Percentiles rank a stretch among this genome's conserved stretches.
Evolutionary conservation across 1,284 basidiomycete genomes (phyloP).

Genomic region (Cutaneotrichosporon sp.): DNA sequence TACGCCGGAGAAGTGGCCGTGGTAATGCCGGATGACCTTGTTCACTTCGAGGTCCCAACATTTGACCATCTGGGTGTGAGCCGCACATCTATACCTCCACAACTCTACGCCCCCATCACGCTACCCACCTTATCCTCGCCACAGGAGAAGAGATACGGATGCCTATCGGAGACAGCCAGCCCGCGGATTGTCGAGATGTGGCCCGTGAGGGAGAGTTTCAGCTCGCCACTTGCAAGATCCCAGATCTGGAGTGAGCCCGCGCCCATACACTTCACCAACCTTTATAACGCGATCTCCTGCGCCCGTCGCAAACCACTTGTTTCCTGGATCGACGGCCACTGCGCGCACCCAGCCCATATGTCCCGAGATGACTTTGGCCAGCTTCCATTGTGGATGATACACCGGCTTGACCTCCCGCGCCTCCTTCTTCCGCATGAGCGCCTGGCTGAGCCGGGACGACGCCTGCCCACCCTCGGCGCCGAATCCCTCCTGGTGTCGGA

Average conservation of each 20-base stretch:
- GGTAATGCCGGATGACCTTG: conserved; percentile 97
- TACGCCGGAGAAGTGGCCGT: conserved; percentile 94
- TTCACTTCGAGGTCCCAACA: conserved; percentile 99
- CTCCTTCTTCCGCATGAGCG: conserved; percentile 82
- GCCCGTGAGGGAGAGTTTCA: conserved; percentile 91
- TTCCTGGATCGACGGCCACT: conserved; percentile 92
- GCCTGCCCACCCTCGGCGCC: conserved; percentile 47
- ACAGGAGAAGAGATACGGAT: conserved; percentile 95
- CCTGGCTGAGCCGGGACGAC: conserved; percentile 65
- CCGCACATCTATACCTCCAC: no score
- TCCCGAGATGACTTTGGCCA: conserved; percentile 92
- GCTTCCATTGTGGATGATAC: conserved; percentile 90
- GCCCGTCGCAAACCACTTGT: conserved; percentile 97
- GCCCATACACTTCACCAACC: conserved; percentile 28
- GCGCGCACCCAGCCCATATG: conserved; percentile 98
- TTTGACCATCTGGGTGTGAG: conserved; percentile 75
- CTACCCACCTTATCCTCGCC: conserved; percentile 80
- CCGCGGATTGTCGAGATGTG: conserved; percentile 97
- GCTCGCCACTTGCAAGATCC: conserved; percentile 92
- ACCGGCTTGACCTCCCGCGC: conserved; percentile 87
- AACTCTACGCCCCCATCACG: no score
- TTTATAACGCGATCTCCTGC: conserved; percentile 98
- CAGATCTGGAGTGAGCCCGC: conserved; percentile 60
- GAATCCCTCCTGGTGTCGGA: conserved; percentile 49
- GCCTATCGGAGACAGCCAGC: conserved; percentile 81